Evolutionary conservation across 2,329 filamentous ascomycete species (phyloP), one percentile per base, ranked within the genome.

Genomic region (Pestalotiopsis sp.): DNA sequence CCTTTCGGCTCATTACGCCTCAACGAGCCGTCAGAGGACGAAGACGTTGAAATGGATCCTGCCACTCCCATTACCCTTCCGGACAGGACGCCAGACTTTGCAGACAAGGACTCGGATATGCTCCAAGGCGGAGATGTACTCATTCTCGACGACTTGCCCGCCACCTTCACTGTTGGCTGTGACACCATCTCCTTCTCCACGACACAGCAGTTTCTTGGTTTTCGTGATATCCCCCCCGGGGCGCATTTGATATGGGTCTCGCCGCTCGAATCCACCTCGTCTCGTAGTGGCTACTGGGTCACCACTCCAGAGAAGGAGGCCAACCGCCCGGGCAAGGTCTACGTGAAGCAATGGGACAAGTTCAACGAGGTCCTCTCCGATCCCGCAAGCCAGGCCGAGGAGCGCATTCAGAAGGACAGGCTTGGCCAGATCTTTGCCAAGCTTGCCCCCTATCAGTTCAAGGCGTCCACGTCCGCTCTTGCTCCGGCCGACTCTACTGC

Each of bases 241-340:
- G 76, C 85, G 14, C 89, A 91, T 74, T 86, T 91, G 69, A 80
- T 90, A 68, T 91, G 88, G 88, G 83, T 86, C 36, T 82, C 88
- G 2, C 82, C 86, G 25, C 81, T 83, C 0, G 80, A 80, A 2
- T 80, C 81, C 20, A 80, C 83, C 20, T 86, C 86, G 2, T 77
- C 83, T 38, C 83, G 89, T 3, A 86, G 82, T 67, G 89, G 87
- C 4, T 89, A 86, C 74, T 91, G 89, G 88, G 81, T 90, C 67
- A 76, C 83, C 58, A 81, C 82, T 0, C 77, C 76, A 1, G 73
- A 76, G 12, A 70, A 70, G 3, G 73, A 80, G 14, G 76, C 74
- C 4, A 60, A 69, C 40, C 75, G 78, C 14, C 75, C 68, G 38
- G 78, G 78, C 2, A 73, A 76, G 20, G 76, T 81, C 64, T 77